Base-by-base conservation (phyloP, 805 yeast genomes). In the Geotrichum ghanense region DNA sequence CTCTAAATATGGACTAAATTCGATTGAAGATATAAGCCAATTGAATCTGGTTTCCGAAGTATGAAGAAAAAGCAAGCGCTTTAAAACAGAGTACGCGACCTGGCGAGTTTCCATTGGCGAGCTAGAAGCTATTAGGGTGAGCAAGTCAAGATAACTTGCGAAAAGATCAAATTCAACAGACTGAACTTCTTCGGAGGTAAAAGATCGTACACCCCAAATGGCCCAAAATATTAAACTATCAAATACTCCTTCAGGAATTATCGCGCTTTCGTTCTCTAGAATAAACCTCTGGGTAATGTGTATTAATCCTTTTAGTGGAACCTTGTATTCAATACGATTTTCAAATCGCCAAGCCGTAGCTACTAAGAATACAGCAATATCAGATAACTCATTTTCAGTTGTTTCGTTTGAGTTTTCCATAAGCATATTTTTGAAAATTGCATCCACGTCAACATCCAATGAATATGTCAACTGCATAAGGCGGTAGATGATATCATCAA, bases 1-100 rank as follows among this genome's bases (percentile, higher is more conserved):
- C 35, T 74, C 73, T 35, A 72, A 77, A 56, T 72, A 76, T 1
- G 92, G 89, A 56, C 90, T 83, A 45, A 74, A 68, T 23, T 68
- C 65, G 44, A 90, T 67, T 0, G 87, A 71, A 56, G 85, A 87
- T 21, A 70, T 57, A 14, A 86, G 65, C 57, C 83, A 84, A 2
- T 67, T 66, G 62, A 77, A 85, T 0, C 83, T 64, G 10, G 70
- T 62, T 1, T 67, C 66, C 49, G 83, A 85, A 0, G 79, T 75
- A 25, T 79, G 62, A 19, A 73, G 58, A 6, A 82, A 73, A 53
- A 90, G 64, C 1, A 85, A 56, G 53, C 79, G 78, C 1, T 83
- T 78, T 27, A 86, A 62, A 40, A 85, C 65, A 0, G 89, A 79
- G 55, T 78, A 75, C 9, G 72, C 67, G 24, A 76, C 66, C 52